phyloP scores from a whole-genome alignment of 345 rosid species.

The Bruguiera gymnorhiza region DNA sequence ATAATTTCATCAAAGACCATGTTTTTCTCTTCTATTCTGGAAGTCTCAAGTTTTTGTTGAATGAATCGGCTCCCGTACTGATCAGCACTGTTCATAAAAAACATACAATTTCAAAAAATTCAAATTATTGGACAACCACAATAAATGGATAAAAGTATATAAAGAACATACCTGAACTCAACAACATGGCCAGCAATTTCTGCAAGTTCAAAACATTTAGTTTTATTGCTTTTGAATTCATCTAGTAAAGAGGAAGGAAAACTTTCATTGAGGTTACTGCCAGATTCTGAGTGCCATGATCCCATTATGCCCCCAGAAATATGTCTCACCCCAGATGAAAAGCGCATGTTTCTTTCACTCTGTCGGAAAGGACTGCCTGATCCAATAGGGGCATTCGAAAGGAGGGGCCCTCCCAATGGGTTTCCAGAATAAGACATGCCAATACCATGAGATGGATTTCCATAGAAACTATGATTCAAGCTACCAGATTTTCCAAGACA shows the following conservation, averaged over 20 bases:
- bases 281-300: constrained; percentile 53
- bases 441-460: constrained; percentile 46
- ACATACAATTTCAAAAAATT: constrained; percentile 9
- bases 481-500: constrained; percentile 44
- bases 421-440: constrained; percentile 57
- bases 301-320: constrained; percentile 48
- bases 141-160: not conserved
- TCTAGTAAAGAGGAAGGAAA: constrained; percentile 58
- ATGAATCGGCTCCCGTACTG: constrained; percentile 96
- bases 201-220: constrained; percentile 66
- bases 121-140: constrained; percentile 1
- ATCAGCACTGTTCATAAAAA: constrained; percentile 56
- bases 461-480: constrained; percentile 41
- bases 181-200: constrained; percentile 72
- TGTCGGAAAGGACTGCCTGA: constrained; percentile 51
- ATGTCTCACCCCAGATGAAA: constrained; percentile 51
- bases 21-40: constrained; percentile 73
- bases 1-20: constrained; percentile 89
- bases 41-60: constrained; percentile 95
- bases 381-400: constrained; percentile 49
- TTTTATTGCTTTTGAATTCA: constrained; percentile 66
- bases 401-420: constrained; percentile 36
- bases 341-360: constrained; percentile 45
- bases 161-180: constrained; percentile 56
- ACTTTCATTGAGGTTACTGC: constrained; percentile 44